These are phyloP conservation scores for Chlorella sp. DNA, from an alignment of 139 green algal genomes.

Conservation along the genomic window DNA sequence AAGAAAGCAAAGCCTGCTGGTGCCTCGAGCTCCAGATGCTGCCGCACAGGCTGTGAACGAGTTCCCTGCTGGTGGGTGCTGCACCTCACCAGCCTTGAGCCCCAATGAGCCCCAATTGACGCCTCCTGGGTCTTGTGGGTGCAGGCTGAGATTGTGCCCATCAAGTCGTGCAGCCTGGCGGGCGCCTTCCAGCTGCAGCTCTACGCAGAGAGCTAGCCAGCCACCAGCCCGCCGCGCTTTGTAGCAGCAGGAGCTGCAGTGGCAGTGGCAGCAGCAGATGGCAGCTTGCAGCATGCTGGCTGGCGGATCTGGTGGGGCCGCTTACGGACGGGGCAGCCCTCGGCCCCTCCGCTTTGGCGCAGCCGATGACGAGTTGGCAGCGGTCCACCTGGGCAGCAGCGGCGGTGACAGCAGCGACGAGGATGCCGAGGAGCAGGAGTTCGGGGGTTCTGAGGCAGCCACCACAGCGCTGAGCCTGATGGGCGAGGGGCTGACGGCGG, in stretches of 20 bases:
- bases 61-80: background rate
- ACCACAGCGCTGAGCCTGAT: constrained; percentile 9
- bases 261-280: background rate
- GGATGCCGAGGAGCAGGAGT: background rate
- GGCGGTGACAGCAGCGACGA: background rate
- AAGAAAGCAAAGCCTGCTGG: too few relatives aligned
- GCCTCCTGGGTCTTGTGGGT: background rate
- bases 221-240: background rate
- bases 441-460: background rate
- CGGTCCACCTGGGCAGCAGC: background rate
- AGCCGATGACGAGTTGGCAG: background rate
- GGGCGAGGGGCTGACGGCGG: constrained; percentile 14
- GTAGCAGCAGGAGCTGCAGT: background rate
- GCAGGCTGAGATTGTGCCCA: constrained; percentile 46
- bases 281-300: background rate
- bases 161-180: constrained; percentile 51
- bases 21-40: too few relatives aligned
- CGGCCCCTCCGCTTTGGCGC: background rate
- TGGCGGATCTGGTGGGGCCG: background rate
- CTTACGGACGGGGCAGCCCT: background rate
- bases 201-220: constrained; percentile 40
- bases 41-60: too few relatives aligned
- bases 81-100: background rate
- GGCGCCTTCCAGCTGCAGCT: constrained; percentile 53
- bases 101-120: background rate